These are phyloP conservation scores for Phaffia rhodozyma DNA, from an alignment of 1,284 basidiomycete species.

Conservation along the genomic window DNA sequence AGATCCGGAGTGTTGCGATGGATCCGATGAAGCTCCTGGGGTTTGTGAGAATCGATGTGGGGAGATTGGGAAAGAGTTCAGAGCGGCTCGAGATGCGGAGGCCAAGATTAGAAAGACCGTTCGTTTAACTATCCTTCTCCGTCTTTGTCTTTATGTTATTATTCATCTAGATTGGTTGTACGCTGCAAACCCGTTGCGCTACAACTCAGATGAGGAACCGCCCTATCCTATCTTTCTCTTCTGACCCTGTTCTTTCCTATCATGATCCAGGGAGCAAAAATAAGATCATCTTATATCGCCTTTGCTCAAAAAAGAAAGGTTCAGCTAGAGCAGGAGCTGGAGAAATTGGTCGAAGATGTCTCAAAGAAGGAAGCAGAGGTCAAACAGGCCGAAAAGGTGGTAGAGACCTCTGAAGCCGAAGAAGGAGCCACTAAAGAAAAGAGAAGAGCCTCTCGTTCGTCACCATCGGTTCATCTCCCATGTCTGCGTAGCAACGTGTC, in stretches of 20 bases:
- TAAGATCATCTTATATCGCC: slow-evolving; percentile 73
- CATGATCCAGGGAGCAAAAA: slow-evolving; percentile 62
- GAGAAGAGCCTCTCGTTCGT: slow-evolving; percentile 74
- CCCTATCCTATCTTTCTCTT: background rate
- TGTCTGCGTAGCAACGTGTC: background rate
- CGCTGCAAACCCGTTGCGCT: too few species aligned
- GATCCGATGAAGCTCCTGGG: slow-evolving; percentile 78
- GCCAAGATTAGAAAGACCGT: slow-evolving; percentile 69
- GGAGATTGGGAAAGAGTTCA: slow-evolving; percentile 58
- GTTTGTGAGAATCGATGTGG: slow-evolving; percentile 69
- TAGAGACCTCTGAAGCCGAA: slow-evolving; percentile 28
- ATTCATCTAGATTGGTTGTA: too few species aligned
- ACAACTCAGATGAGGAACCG: too few species aligned
- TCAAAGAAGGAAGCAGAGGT: slow-evolving; percentile 50
- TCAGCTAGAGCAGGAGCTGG: slow-evolving; percentile 53
- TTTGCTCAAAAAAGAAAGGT: slow-evolving; percentile 78
- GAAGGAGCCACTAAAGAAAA: slow-evolving; percentile 43
- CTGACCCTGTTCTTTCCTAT: background rate
- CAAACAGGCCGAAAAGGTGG: slow-evolving; percentile 28
- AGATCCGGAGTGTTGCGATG: slow-evolving; percentile 94
- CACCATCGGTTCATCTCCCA: background rate
- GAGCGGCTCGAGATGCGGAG: slow-evolving; percentile 54
- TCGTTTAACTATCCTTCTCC: slow-evolving; percentile 24
- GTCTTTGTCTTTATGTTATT: background rate
- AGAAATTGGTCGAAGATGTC: slow-evolving; percentile 46